A percentile compares a stretch with the other conserved stretches of the same genome.
phyloP scores from a whole-genome alignment of 306 rosid genomes.

The Cucurbita maxima region DNA sequence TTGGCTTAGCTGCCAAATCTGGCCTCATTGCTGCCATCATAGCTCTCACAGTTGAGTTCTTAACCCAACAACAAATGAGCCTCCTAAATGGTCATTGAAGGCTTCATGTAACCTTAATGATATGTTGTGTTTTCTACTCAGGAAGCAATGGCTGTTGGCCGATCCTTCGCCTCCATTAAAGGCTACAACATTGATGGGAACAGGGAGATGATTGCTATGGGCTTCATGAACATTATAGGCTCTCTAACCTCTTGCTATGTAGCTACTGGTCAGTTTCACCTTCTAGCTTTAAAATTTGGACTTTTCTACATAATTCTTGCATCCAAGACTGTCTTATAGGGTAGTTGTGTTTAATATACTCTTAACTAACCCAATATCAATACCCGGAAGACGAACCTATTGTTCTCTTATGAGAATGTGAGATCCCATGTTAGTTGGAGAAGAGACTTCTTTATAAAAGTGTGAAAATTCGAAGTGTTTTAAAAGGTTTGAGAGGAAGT shows the following conservation, averaged over 20 bases:
- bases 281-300: too few relatives aligned
- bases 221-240: slow-evolving; percentile 75
- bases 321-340: too few relatives aligned
- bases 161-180: slow-evolving; percentile 71
- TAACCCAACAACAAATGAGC: neutral
- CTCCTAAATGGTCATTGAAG: neutral
- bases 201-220: slow-evolving; percentile 89
- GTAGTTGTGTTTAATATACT: too few relatives aligned
- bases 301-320: too few relatives aligned
- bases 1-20: slow-evolving; percentile 57
- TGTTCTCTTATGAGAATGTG: too few relatives aligned
- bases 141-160: slow-evolving; percentile 84
- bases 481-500: too few relatives aligned
- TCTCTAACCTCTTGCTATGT: slow-evolving; percentile 79
- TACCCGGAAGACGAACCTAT: too few relatives aligned
- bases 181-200: slow-evolving; percentile 90
- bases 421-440: too few relatives aligned
- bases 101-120: neutral
- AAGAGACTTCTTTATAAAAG: too few relatives aligned
- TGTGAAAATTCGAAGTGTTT: too few relatives aligned
- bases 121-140: neutral
- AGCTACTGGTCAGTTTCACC: slow-evolving; percentile 49
- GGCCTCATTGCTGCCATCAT: slow-evolving; percentile 61
- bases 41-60: slow-evolving; percentile 61
- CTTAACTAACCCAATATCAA: neutral